Percentiles rank a stretch among this genome's conserved stretches.
phyloP scores from a whole-genome alignment of 2,329 filamentous ascomycete species.

The Sarocladium oryzae region DNA sequence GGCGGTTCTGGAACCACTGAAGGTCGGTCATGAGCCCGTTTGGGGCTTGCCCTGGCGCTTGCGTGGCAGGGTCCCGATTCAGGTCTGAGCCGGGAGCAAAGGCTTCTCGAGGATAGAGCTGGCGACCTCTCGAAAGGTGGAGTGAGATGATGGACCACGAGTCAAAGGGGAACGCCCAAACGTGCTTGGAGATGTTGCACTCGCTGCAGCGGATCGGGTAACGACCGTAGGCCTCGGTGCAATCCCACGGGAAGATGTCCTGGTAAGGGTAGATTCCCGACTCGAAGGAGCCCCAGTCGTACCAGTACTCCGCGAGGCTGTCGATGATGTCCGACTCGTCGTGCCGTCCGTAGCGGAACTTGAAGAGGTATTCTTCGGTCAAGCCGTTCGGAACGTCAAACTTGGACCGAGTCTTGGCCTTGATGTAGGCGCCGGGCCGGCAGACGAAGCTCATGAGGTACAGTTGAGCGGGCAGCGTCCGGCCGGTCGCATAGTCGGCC shows the following conservation, averaged over 20 bases:
- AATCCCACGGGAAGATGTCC: conserved; percentile 40
- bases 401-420: conserved; percentile 23
- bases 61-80: background rate
- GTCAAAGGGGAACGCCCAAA: conserved; percentile 38
- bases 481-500: background rate
- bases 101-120: conserved; percentile 23
- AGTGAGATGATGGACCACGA: conserved; percentile 34
- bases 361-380: conserved; percentile 35
- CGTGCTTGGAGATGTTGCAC: conserved; percentile 38
- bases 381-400: conserved; percentile 32
- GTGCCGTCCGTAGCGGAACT: conserved; percentile 30
- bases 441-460: conserved; percentile 36
- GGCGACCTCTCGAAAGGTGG: conserved; percentile 29
- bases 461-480: conserved; percentile 14
- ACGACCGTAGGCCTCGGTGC: conserved; percentile 34
- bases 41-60: conserved; percentile 4
- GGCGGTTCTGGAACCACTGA: conserved; percentile 29
- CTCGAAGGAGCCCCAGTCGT: conserved; percentile 36
- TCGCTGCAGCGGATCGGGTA: conserved; percentile 28
- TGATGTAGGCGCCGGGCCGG: conserved; percentile 20
- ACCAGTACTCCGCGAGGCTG: conserved; percentile 37
- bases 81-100: background rate
- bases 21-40: conserved; percentile 15
- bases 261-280: conserved; percentile 32
- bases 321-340: conserved; percentile 37